These are phyloP conservation scores for Pseudogymnoascus sp. DNA, from an alignment of 2,329 filamentous ascomycete species.

Conservation along the genomic window DNA sequence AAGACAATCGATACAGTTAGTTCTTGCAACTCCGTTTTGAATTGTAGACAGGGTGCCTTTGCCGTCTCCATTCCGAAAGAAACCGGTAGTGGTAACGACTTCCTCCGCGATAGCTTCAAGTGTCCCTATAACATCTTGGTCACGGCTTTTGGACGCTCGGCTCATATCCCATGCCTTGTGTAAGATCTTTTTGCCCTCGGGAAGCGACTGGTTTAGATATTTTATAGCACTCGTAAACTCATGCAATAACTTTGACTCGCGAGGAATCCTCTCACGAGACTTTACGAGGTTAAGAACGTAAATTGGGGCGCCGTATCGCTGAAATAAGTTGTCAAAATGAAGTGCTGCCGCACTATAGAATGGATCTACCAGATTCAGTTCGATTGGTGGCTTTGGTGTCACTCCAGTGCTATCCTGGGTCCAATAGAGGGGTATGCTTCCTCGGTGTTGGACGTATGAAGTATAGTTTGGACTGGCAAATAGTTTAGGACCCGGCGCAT, in stretches of 20 bases:
- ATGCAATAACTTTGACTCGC: slow-evolving; percentile 81
- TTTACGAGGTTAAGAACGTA: slow-evolving; percentile 92
- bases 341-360: slow-evolving; percentile 89
- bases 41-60: slow-evolving; percentile 55
- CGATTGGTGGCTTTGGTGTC: slow-evolving; percentile 91
- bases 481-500: slow-evolving; percentile 75
- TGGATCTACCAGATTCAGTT: slow-evolving; percentile 88
- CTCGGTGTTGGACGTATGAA: slow-evolving; percentile 92
- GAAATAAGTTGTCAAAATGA: slow-evolving; percentile 91
- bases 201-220: slow-evolving; percentile 92
- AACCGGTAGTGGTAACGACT: slow-evolving; percentile 75
- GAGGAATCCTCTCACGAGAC: slow-evolving; percentile 72
- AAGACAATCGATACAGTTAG: slow-evolving; percentile 96
- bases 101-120: slow-evolving; percentile 84
- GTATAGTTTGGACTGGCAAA: slow-evolving; percentile 89
- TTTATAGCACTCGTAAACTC: slow-evolving; percentile 82
- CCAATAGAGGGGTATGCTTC: slow-evolving; percentile 96
- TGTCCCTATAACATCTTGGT: slow-evolving; percentile 88
- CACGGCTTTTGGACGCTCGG: slow-evolving; percentile 79
- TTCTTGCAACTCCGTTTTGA: slow-evolving; percentile 87
- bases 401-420: slow-evolving; percentile 93
- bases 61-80: slow-evolving; percentile 86
- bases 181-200: slow-evolving; percentile 72
- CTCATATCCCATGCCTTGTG: slow-evolving; percentile 99
- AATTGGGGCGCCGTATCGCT: slow-evolving; percentile 84